Evolutionary conservation across 805 yeast species (phyloP).

Genomic region (Nakazawaea sp.): DNA sequence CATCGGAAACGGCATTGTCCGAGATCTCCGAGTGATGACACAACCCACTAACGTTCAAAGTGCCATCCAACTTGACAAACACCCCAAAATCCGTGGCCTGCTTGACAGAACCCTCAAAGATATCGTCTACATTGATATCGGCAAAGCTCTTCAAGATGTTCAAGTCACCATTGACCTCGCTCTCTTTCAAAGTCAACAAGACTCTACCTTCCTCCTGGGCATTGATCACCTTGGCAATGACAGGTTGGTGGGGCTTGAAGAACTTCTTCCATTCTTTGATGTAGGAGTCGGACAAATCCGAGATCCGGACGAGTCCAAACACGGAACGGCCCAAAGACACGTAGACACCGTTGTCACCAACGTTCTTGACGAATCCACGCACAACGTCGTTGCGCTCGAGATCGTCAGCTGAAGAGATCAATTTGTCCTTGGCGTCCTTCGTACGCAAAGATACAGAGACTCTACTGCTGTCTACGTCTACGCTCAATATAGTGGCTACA

Average conservation of each 20-base stretch:
- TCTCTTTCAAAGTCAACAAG: slow-evolving; percentile 72
- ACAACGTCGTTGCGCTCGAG: slow-evolving; percentile 65
- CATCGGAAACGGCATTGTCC: slow-evolving; percentile 53
- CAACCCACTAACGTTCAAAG: slow-evolving; percentile 72
- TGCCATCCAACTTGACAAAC: slow-evolving; percentile 73
- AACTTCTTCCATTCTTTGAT: slow-evolving; percentile 84
- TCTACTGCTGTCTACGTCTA: slow-evolving; percentile 42
- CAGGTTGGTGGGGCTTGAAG: slow-evolving; percentile 64
- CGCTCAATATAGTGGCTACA: slow-evolving; percentile 44
- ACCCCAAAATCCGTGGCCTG: slow-evolving; percentile 86
- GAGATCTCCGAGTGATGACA: slow-evolving; percentile 85
- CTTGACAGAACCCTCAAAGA: slow-evolving; percentile 72
- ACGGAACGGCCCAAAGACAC: slow-evolving; percentile 66
- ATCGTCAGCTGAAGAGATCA: slow-evolving; percentile 42
- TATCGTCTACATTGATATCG: slow-evolving; percentile 63
- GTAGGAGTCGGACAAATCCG: slow-evolving; percentile 75
- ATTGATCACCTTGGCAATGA: slow-evolving; percentile 64
- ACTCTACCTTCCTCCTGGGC: slow-evolving; percentile 59
- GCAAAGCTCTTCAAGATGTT: slow-evolving; percentile 52
- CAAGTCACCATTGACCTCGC: slow-evolving; percentile 69
- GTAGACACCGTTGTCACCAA: slow-evolving; percentile 71
- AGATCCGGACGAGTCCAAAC: slow-evolving; percentile 73
- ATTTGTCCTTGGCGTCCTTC: slow-evolving; percentile 41
- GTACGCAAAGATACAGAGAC: slow-evolving; percentile 61
- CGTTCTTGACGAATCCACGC: slow-evolving; percentile 72